These are phyloP conservation scores for Leishmania lainsoni DNA, from an alignment of 208 protist species.

Conservation along the genomic window DNA sequence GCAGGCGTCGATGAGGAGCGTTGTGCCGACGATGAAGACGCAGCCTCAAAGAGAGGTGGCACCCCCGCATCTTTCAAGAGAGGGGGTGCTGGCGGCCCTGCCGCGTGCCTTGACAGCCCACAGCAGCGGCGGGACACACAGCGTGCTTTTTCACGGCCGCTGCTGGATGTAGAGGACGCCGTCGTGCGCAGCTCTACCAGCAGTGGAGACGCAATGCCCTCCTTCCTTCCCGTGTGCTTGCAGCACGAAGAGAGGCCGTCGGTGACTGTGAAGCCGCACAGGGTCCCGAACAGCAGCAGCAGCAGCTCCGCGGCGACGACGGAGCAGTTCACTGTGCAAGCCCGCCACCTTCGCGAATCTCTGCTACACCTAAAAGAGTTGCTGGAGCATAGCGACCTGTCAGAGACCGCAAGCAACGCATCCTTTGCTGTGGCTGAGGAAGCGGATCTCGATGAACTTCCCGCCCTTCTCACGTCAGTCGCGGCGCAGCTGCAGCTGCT, in stretches of 20 bases:
- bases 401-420: background rate
- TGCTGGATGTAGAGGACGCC: slow-evolving; percentile 13
- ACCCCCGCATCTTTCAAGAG: too few relatives aligned
- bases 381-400: slow-evolving; percentile 38
- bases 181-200: slow-evolving; percentile 19
- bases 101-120: slow-evolving; percentile 24
- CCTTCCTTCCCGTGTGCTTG: background rate
- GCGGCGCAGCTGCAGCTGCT: slow-evolving; percentile 47
- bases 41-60: background rate
- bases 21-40: background rate
- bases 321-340: slow-evolving; percentile 32
- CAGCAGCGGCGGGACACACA: slow-evolving; percentile 14
- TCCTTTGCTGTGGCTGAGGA: slow-evolving; percentile 11
- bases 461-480: slow-evolving; percentile 35
- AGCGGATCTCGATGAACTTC: slow-evolving; percentile 39
- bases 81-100: background rate
- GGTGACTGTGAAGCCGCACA: background rate
- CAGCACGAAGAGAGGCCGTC: background rate
- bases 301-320: background rate
- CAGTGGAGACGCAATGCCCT: background rate
- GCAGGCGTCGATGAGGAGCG: background rate
- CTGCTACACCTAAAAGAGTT: slow-evolving; percentile 45
- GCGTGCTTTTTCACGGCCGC: too few relatives aligned
- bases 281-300: background rate
- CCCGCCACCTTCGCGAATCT: slow-evolving; percentile 46